phyloP scores from a whole-genome alignment of 2,329 filamentous ascomycete species.

The Sporothrix brasiliensis region DNA sequence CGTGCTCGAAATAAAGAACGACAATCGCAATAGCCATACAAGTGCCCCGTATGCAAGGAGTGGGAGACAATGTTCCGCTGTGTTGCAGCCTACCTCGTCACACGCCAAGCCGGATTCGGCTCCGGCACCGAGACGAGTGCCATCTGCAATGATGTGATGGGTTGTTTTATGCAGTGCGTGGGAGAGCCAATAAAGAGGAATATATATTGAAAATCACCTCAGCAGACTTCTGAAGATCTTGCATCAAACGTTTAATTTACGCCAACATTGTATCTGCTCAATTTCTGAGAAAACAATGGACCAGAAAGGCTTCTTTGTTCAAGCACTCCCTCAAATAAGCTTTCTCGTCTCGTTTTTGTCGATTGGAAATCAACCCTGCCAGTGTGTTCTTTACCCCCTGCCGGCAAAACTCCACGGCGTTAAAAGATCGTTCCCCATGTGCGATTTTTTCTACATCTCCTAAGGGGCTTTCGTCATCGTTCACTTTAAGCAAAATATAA shows the following conservation, averaged over 20 bases:
- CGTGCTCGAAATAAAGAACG: neutral
- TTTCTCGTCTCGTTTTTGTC: neutral
- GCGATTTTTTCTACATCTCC: neutral
- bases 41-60: too few relatives aligned
- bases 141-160: neutral
- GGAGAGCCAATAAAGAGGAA: neutral
- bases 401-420: neutral
- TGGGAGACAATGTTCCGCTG: conserved; percentile 15
- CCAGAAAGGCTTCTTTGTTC: neutral
- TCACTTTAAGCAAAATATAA: conserved; percentile 5
- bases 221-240: neutral
- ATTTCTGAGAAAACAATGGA: neutral
- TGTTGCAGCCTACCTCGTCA: neutral
- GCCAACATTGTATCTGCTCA: neutral
- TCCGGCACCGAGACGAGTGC: conserved; percentile 11
- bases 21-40: neutral
- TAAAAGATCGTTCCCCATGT: too few relatives aligned
- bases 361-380: neutral
- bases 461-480: conserved; percentile 6
- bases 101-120: conserved; percentile 22
- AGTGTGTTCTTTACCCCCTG: neutral
- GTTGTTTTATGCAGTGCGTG: neutral
- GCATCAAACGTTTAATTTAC: neutral
- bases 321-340: neutral
- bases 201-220: neutral